Conservation (phyloP, 345 rosid species). For the Lepidium didymum region DNA sequence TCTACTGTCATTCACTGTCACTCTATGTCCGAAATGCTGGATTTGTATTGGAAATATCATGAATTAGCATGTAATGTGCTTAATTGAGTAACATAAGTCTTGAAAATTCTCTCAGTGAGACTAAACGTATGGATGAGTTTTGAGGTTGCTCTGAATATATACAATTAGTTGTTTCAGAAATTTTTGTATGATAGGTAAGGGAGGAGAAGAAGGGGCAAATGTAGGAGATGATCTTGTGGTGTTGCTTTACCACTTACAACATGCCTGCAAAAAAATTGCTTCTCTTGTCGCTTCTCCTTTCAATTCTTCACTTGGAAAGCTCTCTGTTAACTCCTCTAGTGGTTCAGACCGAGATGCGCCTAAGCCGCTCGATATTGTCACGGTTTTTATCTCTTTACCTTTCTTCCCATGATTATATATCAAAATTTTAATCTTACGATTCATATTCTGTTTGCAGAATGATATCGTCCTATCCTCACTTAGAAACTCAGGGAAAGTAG, state of each 20-base stretch:
- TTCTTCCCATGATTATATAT: not conserved
- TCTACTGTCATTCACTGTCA: not conserved
- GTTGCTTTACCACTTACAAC: conserved; percentile 68
- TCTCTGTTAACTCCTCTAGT: conserved; percentile 24
- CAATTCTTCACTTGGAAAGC: conserved; percentile 56
- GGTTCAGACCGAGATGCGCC: conserved; percentile 68
- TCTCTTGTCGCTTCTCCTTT: conserved; percentile 88
- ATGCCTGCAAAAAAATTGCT: conserved; percentile 87
- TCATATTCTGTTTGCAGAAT: conserved; percentile 40
- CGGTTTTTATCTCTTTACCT: conserved; percentile 34
- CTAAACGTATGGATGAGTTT: not conserved
- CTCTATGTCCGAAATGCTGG: not conserved
- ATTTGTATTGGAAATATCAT: not conserved
- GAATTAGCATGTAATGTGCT: not conserved
- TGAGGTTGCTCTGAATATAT: not conserved
- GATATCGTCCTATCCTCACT: conserved; percentile 73
- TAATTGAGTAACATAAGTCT: not conserved
- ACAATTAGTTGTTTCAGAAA: not conserved
- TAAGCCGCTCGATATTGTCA: conserved; percentile 76
- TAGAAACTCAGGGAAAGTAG: conserved; percentile 74
- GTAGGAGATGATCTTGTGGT: conserved; percentile 69
- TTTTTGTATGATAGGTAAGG: conserved; percentile 38
- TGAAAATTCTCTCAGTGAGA: not conserved
- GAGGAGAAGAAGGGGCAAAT: conserved; percentile 46
- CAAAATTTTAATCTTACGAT: not conserved